Evolutionary conservation across 805 yeast genomes (phyloP).

Genomic region (Wickerhamiella azymoides): DNA sequence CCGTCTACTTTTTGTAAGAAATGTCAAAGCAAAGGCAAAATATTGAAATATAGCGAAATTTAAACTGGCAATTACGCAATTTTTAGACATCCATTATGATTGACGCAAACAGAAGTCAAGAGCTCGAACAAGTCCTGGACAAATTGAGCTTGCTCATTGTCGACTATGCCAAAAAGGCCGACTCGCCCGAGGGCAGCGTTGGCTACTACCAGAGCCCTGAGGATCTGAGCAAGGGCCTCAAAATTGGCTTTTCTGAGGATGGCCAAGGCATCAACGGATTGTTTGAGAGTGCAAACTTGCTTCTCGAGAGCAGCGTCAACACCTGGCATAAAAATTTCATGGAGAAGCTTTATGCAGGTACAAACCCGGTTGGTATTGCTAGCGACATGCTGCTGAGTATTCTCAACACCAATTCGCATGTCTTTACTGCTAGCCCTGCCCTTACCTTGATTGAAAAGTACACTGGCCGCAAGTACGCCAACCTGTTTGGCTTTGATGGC

Average conservation of each 20-base stretch:
- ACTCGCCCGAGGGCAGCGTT: constrained; percentile 32
- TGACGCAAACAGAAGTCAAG: constrained; percentile 40
- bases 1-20: no score
- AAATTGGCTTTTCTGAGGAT: constrained; percentile 26
- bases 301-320: constrained; percentile 54
- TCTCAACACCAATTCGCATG: constrained; percentile 74
- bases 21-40: no score
- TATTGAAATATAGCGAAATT: no score
- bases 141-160: constrained; percentile 40
- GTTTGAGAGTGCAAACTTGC: constrained; percentile 36
- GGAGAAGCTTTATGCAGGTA: constrained; percentile 75
- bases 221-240: constrained; percentile 28
- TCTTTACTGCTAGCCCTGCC: constrained; percentile 70
- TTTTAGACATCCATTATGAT: neutral
- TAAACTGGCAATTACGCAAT: neutral
- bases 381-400: constrained; percentile 55
- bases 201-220: constrained; percentile 35
- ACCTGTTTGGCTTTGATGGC: constrained; percentile 40
- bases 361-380: constrained; percentile 70
- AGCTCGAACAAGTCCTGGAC: constrained; percentile 40
- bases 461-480: constrained; percentile 55
- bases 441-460: constrained; percentile 60
- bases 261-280: constrained; percentile 35
- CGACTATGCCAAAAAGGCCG: constrained; percentile 38
- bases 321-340: constrained; percentile 82